These are phyloP conservation scores for Penicillium canariense DNA, from an alignment of 495 filamentous ascomycete species.

Conservation along the genomic window DNA sequence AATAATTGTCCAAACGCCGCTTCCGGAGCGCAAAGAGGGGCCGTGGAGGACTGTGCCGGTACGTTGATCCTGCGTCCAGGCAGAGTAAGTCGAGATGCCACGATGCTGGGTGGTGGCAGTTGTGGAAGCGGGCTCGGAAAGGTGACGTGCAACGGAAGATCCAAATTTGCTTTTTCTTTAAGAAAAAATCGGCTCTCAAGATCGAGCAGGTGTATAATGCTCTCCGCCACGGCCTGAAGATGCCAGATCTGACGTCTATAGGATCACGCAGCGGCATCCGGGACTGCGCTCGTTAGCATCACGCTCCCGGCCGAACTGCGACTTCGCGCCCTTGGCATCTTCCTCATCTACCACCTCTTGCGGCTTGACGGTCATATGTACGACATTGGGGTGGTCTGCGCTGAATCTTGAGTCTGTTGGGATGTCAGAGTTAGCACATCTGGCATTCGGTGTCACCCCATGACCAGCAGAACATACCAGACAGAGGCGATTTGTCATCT, in stretches of 20 bases:
- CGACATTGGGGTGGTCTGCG: constrained; percentile 69
- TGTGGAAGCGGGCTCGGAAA: not conserved
- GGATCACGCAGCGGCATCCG: constrained; percentile 76
- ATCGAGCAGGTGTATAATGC: not conserved
- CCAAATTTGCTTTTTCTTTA: too few species aligned
- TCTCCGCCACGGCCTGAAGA: not conserved
- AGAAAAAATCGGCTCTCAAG: not conserved
- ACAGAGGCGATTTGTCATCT: constrained; percentile 79
- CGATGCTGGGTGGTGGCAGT: constrained; percentile 5
- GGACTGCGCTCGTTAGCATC: constrained; percentile 61
- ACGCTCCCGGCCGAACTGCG: constrained; percentile 54
- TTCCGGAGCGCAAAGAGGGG: constrained; percentile 16
- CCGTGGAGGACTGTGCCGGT: not conserved
- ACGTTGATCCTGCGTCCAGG: constrained; percentile 20
- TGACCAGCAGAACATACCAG: constrained; percentile 47
- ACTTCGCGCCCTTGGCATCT: constrained; percentile 74
- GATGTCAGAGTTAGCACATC: not conserved
- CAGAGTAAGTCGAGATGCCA: constrained; percentile 14
- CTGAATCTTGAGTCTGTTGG: constrained; percentile 73
- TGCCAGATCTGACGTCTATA: constrained; percentile 47
- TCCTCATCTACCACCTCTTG: constrained; percentile 89
- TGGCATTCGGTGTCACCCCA: not conserved
- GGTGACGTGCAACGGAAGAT: not conserved
- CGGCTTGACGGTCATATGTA: constrained; percentile 91
- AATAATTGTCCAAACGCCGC: constrained; percentile 27